Evolutionary conservation across 1,284 basidiomycete genomes (phyloP).

Genomic region (Pseudozyma flocculosa): DNA sequence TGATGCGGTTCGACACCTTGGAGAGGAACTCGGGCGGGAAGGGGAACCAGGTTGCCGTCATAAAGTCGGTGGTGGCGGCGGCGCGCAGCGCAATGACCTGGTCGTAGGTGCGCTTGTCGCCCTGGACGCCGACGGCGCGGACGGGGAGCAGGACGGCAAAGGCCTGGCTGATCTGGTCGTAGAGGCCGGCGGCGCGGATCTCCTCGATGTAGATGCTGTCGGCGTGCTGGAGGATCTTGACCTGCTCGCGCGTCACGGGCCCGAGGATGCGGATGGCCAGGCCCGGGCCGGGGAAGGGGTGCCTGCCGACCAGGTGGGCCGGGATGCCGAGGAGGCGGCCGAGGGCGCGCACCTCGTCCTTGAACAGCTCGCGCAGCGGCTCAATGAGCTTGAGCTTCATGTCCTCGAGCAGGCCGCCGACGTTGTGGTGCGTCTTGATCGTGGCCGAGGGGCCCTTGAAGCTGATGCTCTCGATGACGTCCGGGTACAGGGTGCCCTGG

Average conservation of each 20-base stretch:
- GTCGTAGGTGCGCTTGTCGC: conserved; percentile 94
- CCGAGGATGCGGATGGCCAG: conserved; percentile 98
- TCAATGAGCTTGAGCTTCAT: conserved; percentile 99
- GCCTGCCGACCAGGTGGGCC: conserved; percentile 86
- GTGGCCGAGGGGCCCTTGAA: conserved; percentile 99
- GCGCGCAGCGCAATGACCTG: conserved; percentile 66
- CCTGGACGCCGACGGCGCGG: conserved; percentile 95
- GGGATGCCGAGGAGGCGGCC: conserved; percentile 90
- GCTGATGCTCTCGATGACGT: conserved; percentile 98
- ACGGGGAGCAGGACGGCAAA: conserved; percentile 97
- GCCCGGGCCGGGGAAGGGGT: conserved; percentile 99
- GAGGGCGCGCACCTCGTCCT: conserved; percentile 94
- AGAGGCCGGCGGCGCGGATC: conserved; percentile 86
- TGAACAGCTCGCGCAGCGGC: conserved; percentile 95
- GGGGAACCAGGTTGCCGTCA: conserved; percentile 64
- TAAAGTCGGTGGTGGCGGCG: conserved; percentile 56
- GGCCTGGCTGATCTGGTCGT: conserved; percentile 93
- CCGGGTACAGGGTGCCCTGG: conserved; percentile 98
- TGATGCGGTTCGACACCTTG: conserved; percentile 92
- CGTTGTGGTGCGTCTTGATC: conserved; percentile 99
- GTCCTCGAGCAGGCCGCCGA: conserved; percentile 90
- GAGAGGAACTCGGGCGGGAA: conserved; percentile 91
- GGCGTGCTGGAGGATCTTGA: conserved; percentile 88
- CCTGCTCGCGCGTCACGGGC: conserved; percentile 87
- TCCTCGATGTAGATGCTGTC: conserved; percentile 98